Conservation (phyloP, 768 basidiomycete species). For the Mycena venus region DNA sequence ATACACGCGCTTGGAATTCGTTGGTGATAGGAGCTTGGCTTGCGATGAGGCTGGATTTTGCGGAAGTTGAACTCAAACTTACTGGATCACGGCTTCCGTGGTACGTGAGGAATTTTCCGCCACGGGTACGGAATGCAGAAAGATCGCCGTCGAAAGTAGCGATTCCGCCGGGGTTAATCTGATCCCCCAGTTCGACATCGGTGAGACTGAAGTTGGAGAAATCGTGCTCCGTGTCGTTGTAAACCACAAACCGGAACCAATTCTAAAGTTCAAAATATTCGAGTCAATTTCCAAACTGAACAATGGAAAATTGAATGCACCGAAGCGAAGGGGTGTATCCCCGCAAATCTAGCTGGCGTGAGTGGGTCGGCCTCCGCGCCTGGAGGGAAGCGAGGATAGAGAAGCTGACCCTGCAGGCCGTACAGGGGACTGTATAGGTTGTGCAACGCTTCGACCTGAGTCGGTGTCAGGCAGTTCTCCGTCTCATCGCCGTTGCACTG, state of each 20-base stretch:
- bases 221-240: background rate
- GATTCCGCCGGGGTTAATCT: slow-evolving; percentile 14
- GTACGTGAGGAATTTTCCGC: slow-evolving; percentile 42
- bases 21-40: slow-evolving; percentile 33
- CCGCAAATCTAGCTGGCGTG: background rate
- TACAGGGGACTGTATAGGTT: background rate
- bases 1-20: slow-evolving; percentile 32
- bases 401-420: background rate
- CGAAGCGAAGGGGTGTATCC: no score
- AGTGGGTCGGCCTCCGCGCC: background rate
- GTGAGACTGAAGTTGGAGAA: no score
- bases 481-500: background rate
- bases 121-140: slow-evolving; percentile 33
- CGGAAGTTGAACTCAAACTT: background rate
- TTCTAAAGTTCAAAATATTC: background rate
- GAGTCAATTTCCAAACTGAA: background rate
- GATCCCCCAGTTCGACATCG: slow-evolving; percentile 3
- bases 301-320: background rate
- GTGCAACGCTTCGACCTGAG: background rate
- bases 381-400: background rate
- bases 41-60: background rate
- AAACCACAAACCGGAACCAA: background rate
- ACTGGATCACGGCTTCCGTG: slow-evolving; percentile 32
- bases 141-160: slow-evolving; percentile 33
- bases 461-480: background rate